Base-by-base conservation (phyloP, 1,284 basidiomycete genomes). In the Cryptococcus sp. region DNA sequence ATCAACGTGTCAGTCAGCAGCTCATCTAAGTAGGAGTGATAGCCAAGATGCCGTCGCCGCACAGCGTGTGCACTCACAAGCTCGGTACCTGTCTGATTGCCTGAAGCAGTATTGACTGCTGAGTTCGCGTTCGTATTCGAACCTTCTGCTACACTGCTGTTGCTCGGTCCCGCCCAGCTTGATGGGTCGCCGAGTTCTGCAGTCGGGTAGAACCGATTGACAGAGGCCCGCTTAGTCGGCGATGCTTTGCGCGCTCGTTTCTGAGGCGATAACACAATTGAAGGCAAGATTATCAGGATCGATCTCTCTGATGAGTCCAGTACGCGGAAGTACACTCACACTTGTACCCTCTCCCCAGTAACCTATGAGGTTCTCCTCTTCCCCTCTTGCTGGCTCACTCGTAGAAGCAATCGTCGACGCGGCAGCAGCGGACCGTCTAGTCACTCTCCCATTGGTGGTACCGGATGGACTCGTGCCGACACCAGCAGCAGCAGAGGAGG, bases 291-390 rank as follows among this genome's bases (percentile, higher is more conserved):
- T 29, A 25, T n/a, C 22, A 26, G 23, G 6, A 29, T 20, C 29
- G 15, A 23, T 41, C 29, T 38, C n/a, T n/a, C n/a, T n/a, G n/a
- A n/a, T n/a, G n/a, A n/a, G n/a, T n/a, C n/a, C n/a, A 3, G 5
- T 25, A 19, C 23, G 50, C 19, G 39, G 20, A 40, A 15, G 13
- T 22, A 13, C 49, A 58, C 64, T 16, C 51, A 58, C 44, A 19
- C 50, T 13, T 46, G 44, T 48, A 5, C 25, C 58, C 29, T 50
- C 20, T 15, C 57, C 61, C 55, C 67, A 63, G 54, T 67, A 71
- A 13, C 61, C 61, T 44, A 67, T 67, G 52, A 70, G 48, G 51
- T 72, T 70, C 61, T 69, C 70, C 57, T 74, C 72, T 48, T 74
- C 68, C 3, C 70, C 68, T 26, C 70, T 59, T 11, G 63, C 25